Conservation (phyloP, 83 land plant genomes). For the Picea engelmannii region DNA sequence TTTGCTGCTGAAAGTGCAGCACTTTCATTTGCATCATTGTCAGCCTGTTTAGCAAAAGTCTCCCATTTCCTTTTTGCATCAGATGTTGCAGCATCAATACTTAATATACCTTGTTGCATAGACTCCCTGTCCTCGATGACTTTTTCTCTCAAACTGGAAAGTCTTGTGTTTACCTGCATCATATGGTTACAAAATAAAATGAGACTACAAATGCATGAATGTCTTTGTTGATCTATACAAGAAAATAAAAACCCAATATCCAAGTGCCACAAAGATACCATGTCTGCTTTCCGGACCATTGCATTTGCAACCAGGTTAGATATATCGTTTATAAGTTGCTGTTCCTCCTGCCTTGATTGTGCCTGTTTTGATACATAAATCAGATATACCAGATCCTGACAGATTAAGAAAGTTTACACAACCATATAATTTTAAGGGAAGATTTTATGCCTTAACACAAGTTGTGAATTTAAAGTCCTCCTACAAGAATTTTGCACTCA, state of each 20-base stretch:
- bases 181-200: background rate
- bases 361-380: slow-evolving; percentile 33
- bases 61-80: slow-evolving; percentile 75
- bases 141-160: slow-evolving; percentile 48
- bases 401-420: background rate
- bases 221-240: background rate
- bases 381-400: background rate
- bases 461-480: background rate
- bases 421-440: background rate
- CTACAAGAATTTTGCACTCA: too few species aligned
- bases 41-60: slow-evolving; percentile 58
- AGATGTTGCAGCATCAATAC: slow-evolving; percentile 47
- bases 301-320: slow-evolving; percentile 47
- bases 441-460: background rate
- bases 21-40: slow-evolving; percentile 48
- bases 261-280: slow-evolving; percentile 42
- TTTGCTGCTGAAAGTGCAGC: slow-evolving; percentile 68
- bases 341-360: slow-evolving; percentile 57
- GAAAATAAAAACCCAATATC: background rate
- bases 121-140: slow-evolving; percentile 34
- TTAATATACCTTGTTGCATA: slow-evolving; percentile 48
- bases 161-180: slow-evolving; percentile 62
- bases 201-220: background rate
- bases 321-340: slow-evolving; percentile 66
- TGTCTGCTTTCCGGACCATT: slow-evolving; percentile 53